These are phyloP conservation scores for Gaultheria prostrata DNA, from an alignment of 148 eudicot genomes.

Conservation along the genomic window DNA sequence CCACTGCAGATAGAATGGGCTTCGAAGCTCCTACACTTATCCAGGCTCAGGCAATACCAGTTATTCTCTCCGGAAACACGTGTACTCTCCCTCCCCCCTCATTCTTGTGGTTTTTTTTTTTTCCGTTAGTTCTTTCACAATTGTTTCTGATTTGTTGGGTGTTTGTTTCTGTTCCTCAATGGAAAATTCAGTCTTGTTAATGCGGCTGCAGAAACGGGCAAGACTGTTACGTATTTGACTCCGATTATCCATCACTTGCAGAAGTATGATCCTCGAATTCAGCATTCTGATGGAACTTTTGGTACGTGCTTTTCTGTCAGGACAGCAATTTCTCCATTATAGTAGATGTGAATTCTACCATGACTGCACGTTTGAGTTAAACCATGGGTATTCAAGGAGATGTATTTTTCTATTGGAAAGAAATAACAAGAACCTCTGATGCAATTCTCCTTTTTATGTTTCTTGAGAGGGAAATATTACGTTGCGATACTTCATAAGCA, in stretches of 20 bases:
- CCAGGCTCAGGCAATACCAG: conserved; percentile 91
- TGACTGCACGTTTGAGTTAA: not conserved
- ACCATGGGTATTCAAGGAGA: not conserved
- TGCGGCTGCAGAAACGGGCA: conserved; percentile 96
- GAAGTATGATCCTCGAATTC: conserved; percentile 49
- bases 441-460: not conserved
- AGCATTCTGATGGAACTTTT: conserved; percentile 84
- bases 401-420: conserved; percentile 3
- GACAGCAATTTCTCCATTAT: not conserved
- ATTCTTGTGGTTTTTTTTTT: not conserved
- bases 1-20: conserved; percentile 62
- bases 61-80: conserved; percentile 72
- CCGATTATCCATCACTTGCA: conserved; percentile 89
- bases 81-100: conserved; percentile 41
- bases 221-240: conserved; percentile 83
- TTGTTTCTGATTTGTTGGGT: conserved; percentile 11
- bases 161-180: conserved; percentile 30
- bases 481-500: not conserved
- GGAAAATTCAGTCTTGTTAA: conserved; percentile 69
- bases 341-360: not conserved
- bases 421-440: not conserved
- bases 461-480: not conserved
- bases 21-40: conserved; percentile 78
- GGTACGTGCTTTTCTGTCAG: conserved; percentile 42
- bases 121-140: not conserved